These are phyloP conservation scores for Aspergillus arachidicola DNA, from an alignment of 2,329 filamentous ascomycete species.

Conservation along the genomic window DNA sequence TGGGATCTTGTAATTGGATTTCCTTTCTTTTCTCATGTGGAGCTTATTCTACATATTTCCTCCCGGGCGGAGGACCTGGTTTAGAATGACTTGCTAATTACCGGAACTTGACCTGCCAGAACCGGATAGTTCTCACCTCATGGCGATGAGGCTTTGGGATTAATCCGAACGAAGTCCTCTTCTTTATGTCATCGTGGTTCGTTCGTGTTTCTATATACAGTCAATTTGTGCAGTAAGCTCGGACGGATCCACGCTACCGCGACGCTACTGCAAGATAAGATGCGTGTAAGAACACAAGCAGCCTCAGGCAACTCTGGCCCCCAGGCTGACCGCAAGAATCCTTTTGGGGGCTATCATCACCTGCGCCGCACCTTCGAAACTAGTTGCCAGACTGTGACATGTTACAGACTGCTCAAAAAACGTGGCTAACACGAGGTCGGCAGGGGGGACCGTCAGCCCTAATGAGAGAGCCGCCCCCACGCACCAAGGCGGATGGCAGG, in stretches of 20 bases:
- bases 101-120: background rate
- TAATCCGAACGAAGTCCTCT: background rate
- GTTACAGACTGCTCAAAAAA: background rate
- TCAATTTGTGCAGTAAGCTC: background rate
- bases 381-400: background rate
- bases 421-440: background rate
- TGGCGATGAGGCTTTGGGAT: background rate
- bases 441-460: background rate
- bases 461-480: background rate
- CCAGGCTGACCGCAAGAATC: background rate
- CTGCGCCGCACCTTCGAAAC: background rate
- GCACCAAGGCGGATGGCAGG: background rate
- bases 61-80: background rate
- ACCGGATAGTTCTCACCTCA: background rate
- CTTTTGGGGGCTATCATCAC: background rate
- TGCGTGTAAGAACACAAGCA: background rate
- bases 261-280: background rate
- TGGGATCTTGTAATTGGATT: background rate
- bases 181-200: background rate
- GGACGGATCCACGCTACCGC: background rate
- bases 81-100: background rate
- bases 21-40: background rate
- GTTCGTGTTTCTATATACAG: background rate
- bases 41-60: background rate
- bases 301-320: background rate